phyloP scores from a whole-genome alignment of 257 asterid species.

The Ophiorrhiza pumila region DNA sequence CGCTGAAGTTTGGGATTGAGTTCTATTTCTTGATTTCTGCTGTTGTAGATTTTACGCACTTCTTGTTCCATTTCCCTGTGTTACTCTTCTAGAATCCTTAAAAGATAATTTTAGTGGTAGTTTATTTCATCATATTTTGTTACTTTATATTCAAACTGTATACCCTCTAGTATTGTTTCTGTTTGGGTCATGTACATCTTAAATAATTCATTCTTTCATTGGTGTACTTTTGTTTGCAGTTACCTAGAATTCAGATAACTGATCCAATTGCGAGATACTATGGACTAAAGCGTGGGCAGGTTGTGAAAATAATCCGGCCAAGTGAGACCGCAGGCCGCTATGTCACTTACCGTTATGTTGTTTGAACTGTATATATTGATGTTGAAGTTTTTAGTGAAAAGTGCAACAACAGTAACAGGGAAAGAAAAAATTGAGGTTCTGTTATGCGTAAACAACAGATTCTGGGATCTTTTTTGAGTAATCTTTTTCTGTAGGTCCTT shows the following conservation, averaged over 20 bases:
- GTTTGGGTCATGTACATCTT: too few species aligned
- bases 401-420: neutral
- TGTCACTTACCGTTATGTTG: conserved; percentile 68
- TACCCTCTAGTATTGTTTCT: neutral
- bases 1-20: neutral
- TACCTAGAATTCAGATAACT: conserved; percentile 71
- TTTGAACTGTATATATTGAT: conserved; percentile 30
- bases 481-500: neutral
- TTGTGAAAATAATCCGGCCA: conserved; percentile 72
- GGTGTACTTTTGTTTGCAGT: conserved; percentile 39
- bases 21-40: neutral
- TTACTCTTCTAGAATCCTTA: neutral
- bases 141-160: too few species aligned
- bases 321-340: conserved; percentile 94
- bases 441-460: neutral
- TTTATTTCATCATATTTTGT: neutral
- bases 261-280: conserved; percentile 82
- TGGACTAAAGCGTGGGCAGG: conserved; percentile 71
- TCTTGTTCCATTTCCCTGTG: neutral
- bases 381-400: neutral
- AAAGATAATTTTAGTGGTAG: neutral
- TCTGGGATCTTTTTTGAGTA: neutral
- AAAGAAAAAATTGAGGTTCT: neutral
- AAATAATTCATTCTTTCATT: too few species aligned
- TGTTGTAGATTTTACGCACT: neutral